These are phyloP conservation scores for Aspergillus puulaauensis DNA, from an alignment of 2,329 filamentous ascomycete genomes.

Conservation along the genomic window DNA sequence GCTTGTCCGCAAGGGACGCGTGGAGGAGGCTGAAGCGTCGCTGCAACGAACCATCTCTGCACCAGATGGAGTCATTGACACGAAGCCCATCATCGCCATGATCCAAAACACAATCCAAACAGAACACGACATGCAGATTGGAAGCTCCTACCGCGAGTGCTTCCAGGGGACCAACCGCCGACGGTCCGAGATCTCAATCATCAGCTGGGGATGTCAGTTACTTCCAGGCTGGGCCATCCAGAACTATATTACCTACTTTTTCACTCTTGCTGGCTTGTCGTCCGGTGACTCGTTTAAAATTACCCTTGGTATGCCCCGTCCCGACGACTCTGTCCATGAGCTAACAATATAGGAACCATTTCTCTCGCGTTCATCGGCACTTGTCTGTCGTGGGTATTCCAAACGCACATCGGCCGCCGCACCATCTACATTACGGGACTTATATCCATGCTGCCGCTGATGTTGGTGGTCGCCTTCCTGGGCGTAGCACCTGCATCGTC, in stretches of 20 bases:
- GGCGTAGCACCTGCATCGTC: constrained; percentile 20
- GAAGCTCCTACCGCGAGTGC: constrained; percentile 29
- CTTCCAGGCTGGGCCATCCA: constrained; percentile 32
- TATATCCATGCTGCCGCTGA: constrained; percentile 18
- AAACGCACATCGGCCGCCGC: constrained; percentile 39
- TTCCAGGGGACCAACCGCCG: constrained; percentile 33
- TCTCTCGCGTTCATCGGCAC: constrained; percentile 56
- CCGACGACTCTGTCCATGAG: constrained; percentile 32
- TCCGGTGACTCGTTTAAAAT: neutral
- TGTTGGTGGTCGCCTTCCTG: constrained; percentile 26
- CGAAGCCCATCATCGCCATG: constrained; percentile 25
- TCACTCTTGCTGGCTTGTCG: constrained; percentile 34
- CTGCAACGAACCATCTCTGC: neutral
- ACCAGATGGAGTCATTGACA: neutral
- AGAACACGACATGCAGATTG: constrained; percentile 21
- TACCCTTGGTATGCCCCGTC: constrained; percentile 13
- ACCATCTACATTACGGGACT: constrained; percentile 37
- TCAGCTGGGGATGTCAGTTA: constrained; percentile 35
- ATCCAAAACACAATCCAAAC: constrained; percentile 40
- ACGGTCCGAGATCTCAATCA: constrained; percentile 43
- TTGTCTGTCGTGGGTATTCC: constrained; percentile 49
- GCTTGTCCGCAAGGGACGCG: constrained; percentile 39
- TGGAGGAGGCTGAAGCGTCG: neutral
- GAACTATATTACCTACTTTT: constrained; percentile 37
- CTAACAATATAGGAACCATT: constrained; percentile 52